Conservation (phyloP, 768 basidiomycete species). For the Kwoniella dejecticola region DNA sequence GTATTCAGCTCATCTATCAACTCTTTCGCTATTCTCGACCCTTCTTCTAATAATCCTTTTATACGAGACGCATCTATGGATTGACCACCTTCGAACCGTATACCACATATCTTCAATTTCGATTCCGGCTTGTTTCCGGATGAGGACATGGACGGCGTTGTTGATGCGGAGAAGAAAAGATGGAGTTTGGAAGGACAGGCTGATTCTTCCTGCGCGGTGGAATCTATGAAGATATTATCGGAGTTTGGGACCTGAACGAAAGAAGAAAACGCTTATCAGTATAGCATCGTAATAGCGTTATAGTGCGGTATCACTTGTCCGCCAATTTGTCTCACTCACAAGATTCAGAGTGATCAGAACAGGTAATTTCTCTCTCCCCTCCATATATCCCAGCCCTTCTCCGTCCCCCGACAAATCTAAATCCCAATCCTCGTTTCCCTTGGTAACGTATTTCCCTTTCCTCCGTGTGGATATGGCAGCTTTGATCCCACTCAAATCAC, state of each 20-base stretch:
- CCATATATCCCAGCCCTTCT: constrained; percentile 34
- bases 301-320: neutral
- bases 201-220: constrained; percentile 48
- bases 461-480: constrained; percentile 45
- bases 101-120: constrained; percentile 42
- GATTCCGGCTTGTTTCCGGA: neutral
- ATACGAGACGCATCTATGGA: constrained; percentile 40
- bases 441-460: constrained; percentile 23
- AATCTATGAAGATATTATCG: constrained; percentile 47
- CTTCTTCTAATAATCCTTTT: constrained; percentile 34
- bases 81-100: constrained; percentile 49
- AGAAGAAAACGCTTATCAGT: too few relatives aligned
- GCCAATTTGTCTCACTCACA: constrained; percentile 38
- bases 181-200: constrained; percentile 52
- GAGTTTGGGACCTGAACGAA: constrained; percentile 40
- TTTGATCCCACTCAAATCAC: constrained; percentile 52
- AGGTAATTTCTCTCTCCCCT: constrained; percentile 40
- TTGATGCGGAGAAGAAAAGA: constrained; percentile 37
- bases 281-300: neutral
- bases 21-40: constrained; percentile 6
- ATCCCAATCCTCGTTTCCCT: constrained; percentile 54
- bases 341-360: constrained; percentile 50
- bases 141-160: neutral
- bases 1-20: constrained; percentile 17
- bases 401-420: constrained; percentile 42